A percentile compares a stretch with the other conserved stretches of the same genome.
These are phyloP conservation scores for Phaeosphaeriaceae sp. DNA, from an alignment of 2,329 filamentous ascomycete genomes.

Conservation along the genomic window DNA sequence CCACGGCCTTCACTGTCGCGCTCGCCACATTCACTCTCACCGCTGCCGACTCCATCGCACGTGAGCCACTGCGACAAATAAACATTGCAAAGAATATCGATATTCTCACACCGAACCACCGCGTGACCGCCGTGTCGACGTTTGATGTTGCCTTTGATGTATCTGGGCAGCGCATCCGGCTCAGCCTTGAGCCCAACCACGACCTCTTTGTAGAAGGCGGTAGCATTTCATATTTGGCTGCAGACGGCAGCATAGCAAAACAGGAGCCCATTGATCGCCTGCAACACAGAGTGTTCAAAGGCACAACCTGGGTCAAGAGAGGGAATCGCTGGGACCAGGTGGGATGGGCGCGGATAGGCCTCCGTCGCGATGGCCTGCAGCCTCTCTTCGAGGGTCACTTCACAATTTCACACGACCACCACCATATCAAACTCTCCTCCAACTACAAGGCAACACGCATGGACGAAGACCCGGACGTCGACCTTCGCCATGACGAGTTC, in stretches of 20 bases:
- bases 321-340: slow-evolving; percentile 79
- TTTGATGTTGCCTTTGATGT: slow-evolving; percentile 87
- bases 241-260: slow-evolving; percentile 71
- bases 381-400: slow-evolving; percentile 94
- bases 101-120: slow-evolving; percentile 79
- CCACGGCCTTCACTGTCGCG: slow-evolving; percentile 26
- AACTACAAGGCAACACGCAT: slow-evolving; percentile 74
- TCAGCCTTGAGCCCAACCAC: slow-evolving; percentile 87
- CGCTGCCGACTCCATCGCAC: slow-evolving; percentile 46
- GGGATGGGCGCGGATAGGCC: slow-evolving; percentile 84
- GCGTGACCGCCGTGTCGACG: slow-evolving; percentile 77
- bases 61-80: slow-evolving; percentile 79
- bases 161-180: slow-evolving; percentile 70
- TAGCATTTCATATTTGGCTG: slow-evolving; percentile 72
- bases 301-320: slow-evolving; percentile 76
- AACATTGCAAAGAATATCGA: slow-evolving; percentile 74
- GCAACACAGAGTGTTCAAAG: slow-evolving; percentile 84
- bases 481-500: slow-evolving; percentile 67
- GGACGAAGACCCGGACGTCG: slow-evolving; percentile 72
- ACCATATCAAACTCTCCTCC: slow-evolving; percentile 80
- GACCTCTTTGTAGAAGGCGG: slow-evolving; percentile 83
- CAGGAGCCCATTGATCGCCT: slow-evolving; percentile 74
- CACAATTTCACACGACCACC: slow-evolving; percentile 77
- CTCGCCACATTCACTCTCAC: slow-evolving; percentile 31
- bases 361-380: slow-evolving; percentile 75